These are phyloP conservation scores for Blastobotrys proliferans DNA, from an alignment of 1,139 yeast species.

Conservation along the genomic window DNA sequence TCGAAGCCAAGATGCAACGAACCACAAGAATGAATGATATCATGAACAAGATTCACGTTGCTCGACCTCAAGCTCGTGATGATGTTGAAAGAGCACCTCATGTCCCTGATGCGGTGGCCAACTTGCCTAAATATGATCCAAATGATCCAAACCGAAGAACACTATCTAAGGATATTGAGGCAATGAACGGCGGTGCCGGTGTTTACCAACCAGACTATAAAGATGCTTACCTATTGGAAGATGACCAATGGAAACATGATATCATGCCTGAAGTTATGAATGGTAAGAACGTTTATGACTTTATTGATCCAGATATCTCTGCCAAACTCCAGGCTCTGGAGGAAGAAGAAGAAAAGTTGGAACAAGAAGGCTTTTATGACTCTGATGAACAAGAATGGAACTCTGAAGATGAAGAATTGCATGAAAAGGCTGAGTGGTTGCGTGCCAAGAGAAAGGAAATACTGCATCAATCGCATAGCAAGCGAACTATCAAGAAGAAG, in stretches of 20 bases:
- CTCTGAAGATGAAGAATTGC: slow-evolving; percentile 67
- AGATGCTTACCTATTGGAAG: slow-evolving; percentile 85
- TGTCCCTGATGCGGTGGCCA: slow-evolving; percentile 77
- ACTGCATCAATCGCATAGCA: slow-evolving; percentile 82
- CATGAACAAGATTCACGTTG: slow-evolving; percentile 91
- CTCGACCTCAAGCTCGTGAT: slow-evolving; percentile 85
- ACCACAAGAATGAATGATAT: slow-evolving; percentile 85
- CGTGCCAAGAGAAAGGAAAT: slow-evolving; percentile 91
- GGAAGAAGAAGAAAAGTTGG: slow-evolving; percentile 93
- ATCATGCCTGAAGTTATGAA: slow-evolving; percentile 94
- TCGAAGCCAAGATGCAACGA: slow-evolving; percentile 95
- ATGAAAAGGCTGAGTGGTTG: slow-evolving; percentile 90
- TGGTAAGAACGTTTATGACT: slow-evolving; percentile 96
- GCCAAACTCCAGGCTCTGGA: slow-evolving; percentile 91
- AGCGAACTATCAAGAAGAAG: slow-evolving; percentile 82
- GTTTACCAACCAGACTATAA: slow-evolving; percentile 90
- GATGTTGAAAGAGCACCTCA: slow-evolving; percentile 71
- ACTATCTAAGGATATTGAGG: slow-evolving; percentile 85
- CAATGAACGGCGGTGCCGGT: slow-evolving; percentile 98
- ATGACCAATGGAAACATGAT: slow-evolving; percentile 97
- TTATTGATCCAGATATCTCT: slow-evolving; percentile 92
- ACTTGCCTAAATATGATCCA: slow-evolving; percentile 60
- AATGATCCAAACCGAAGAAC: slow-evolving; percentile 79
- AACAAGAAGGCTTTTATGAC: slow-evolving; percentile 91
- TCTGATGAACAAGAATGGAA: slow-evolving; percentile 73